These are phyloP conservation scores for Ettlia oleoabundans DNA, from an alignment of 139 green algal genomes.

Conservation along the genomic window DNA sequence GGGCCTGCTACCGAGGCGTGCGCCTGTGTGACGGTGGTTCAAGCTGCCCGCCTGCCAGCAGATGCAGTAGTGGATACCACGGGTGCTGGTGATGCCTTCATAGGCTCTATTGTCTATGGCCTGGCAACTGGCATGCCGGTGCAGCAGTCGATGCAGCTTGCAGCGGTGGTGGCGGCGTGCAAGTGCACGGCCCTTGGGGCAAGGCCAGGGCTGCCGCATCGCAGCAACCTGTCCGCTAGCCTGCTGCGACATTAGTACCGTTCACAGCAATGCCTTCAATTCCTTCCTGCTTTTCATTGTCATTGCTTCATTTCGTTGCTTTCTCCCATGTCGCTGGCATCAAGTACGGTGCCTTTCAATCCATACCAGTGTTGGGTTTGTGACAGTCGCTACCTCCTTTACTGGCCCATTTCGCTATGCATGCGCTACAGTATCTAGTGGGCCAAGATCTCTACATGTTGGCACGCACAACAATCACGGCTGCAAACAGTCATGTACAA, in stretches of 20 bases:
- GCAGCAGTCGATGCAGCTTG: constrained; percentile 61
- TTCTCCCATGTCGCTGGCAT: too few relatives aligned
- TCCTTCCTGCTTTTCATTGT: too few relatives aligned
- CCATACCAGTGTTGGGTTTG: too few relatives aligned
- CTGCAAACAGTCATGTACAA: too few relatives aligned
- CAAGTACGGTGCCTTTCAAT: too few relatives aligned
- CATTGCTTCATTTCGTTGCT: too few relatives aligned
- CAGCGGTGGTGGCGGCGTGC: constrained; percentile 75
- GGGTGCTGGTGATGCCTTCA: constrained; percentile 95
- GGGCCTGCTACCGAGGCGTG: neutral
- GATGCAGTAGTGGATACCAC: constrained; percentile 87
- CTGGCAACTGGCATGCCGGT: constrained; percentile 61
- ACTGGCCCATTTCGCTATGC: too few relatives aligned
- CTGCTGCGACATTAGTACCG: constrained; percentile 56
- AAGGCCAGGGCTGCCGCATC: constrained; percentile 72
- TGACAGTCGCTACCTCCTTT: too few relatives aligned
- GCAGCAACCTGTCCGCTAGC: constrained; percentile 43
- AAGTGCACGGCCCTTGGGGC: constrained; percentile 89
- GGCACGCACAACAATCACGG: too few relatives aligned
- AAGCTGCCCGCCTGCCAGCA: constrained; percentile 18
- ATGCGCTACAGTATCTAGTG: too few relatives aligned
- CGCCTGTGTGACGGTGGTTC: neutral
- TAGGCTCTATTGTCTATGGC: constrained; percentile 83
- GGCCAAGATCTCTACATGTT: too few relatives aligned
- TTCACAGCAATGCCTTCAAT: too few relatives aligned